A percentile compares a stretch with the other conserved stretches of the same genome.
These are phyloP conservation scores for Penicillium oxalicum DNA, from an alignment of 2,329 filamentous ascomycete species.

Conservation along the genomic window DNA sequence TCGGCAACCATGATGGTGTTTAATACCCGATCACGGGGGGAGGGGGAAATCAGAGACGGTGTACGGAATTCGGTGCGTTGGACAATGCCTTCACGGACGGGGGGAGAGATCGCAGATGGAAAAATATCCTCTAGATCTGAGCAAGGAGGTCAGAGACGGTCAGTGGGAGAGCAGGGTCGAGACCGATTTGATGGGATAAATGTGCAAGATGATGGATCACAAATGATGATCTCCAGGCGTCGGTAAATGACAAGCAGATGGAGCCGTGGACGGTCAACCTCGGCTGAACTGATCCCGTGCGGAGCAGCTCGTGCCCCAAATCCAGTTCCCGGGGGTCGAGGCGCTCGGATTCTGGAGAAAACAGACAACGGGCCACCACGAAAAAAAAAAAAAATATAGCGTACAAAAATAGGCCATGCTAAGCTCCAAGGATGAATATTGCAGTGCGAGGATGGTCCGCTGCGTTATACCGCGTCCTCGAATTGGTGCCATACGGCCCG, in stretches of 20 bases:
- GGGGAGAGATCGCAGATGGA: no score
- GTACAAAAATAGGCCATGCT: no score
- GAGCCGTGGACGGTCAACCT: constrained; percentile 17
- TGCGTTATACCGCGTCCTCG: no score
- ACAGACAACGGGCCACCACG: no score
- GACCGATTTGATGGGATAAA: background rate
- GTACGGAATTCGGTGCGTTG: no score
- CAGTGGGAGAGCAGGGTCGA: background rate
- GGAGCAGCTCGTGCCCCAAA: constrained; percentile 3
- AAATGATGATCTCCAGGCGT: constrained; percentile 1
- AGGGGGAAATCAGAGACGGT: background rate
- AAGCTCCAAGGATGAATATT: no score
- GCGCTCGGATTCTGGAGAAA: background rate
- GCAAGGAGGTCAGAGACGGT: constrained; percentile 1
- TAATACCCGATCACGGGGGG: constrained; percentile 6
- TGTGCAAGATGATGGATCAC: constrained; percentile 6
- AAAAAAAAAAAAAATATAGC: no score
- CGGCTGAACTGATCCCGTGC: constrained; percentile 22
- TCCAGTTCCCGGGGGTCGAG: background rate
- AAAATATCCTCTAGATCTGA: background rate
- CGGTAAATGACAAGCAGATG: constrained; percentile 21
- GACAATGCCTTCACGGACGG: no score
- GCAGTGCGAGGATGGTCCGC: no score
- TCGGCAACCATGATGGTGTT: constrained; percentile 56
- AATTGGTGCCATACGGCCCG: no score